Base-by-base conservation (phyloP, 805 yeast species). In the Nakazawaea populi region DNA sequence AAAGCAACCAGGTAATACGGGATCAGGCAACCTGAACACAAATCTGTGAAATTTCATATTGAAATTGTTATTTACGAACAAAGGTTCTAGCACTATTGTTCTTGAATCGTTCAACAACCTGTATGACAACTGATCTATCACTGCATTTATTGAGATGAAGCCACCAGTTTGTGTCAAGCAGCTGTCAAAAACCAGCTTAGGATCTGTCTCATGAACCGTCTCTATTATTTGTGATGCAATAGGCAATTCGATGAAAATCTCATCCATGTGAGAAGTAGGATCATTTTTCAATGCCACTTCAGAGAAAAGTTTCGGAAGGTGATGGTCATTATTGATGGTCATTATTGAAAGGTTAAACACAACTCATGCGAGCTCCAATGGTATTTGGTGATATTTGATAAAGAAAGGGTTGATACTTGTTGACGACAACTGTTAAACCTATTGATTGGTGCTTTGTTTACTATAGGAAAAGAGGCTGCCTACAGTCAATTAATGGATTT, bases 81-180 rank as follows among this genome's bases (percentile, higher is more conserved):
- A 49, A 7, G 84, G 83, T 9, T 70, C 61, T 35, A 77, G 62
- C 2, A 55, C 56, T 9, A 75, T 50, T 4, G 71, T 62, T 42
- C 53, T 63, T 47, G 59, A 54, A 48, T 70, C 71, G 37, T 63
- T 62, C 36, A 67, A 55, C 3, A 74, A 52, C 11, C 68, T 66
- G 43, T 59, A 64, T 1, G 73, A 51, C 34, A 73, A 51, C 10
- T 57, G 57, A 29, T 66, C 69, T 12, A 72, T 53, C 11, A 58
- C 46, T 6, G 46, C 47, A n/a, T 36, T 9, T 5, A 40, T 14
- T 14, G 55, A 45, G 18, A 54, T 39, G n/a, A 57, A 29, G 2
- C 54, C 55, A 7, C 63, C 63, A 28, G 18, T 28, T 24, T 40
- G 37, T 1, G 58, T 54, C 27, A 55, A 52, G 29, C 47, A 43